Percentiles rank a stretch among this genome's conserved stretches.
These are phyloP conservation scores for Phaeoacremonium minimum DNA, from an alignment of 2,329 filamentous ascomycete species.

Conservation along the genomic window DNA sequence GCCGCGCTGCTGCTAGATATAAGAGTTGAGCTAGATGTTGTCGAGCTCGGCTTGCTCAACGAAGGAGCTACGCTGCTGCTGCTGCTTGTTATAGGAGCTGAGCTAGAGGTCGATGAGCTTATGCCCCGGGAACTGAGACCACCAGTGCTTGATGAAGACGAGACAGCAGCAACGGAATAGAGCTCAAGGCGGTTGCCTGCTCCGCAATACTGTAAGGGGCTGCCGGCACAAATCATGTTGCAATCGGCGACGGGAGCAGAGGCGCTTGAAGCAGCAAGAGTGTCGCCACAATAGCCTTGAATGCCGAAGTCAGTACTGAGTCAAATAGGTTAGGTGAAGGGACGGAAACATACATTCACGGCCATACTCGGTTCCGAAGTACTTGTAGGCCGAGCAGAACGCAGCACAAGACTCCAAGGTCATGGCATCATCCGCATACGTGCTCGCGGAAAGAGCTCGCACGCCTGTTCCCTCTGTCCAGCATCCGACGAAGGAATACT, in stretches of 20 bases:
- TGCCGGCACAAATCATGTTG: constrained; percentile 30
- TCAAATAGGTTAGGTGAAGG: not conserved
- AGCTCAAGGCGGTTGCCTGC: constrained; percentile 30
- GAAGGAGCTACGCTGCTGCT: not conserved
- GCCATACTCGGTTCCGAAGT: constrained; percentile 31
- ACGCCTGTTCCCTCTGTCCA: constrained; percentile 29
- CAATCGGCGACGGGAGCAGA: constrained; percentile 26
- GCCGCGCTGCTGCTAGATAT: constrained; percentile 8
- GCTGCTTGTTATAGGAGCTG: constrained; percentile 1
- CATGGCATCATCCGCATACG: constrained; percentile 26
- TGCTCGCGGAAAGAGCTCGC: constrained; percentile 28
- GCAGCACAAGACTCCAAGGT: constrained; percentile 31
- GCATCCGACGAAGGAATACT: constrained; percentile 32
- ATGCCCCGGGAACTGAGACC: not conserved
- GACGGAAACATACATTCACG: constrained; percentile 23
- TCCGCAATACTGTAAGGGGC: constrained; percentile 31
- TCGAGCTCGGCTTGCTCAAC: constrained; percentile 8
- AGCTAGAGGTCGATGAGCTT: constrained; percentile 2
- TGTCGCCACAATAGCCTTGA: constrained; percentile 32
- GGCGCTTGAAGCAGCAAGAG: constrained; percentile 23
- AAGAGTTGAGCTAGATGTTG: not conserved
- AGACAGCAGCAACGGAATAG: constrained; percentile 19
- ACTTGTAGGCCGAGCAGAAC: constrained; percentile 27
- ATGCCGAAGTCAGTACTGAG: constrained; percentile 5
- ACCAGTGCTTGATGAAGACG: constrained; percentile 8